These are phyloP conservation scores for Pichia sp. DNA, from an alignment of 1,139 yeast species.

Conservation along the genomic window DNA sequence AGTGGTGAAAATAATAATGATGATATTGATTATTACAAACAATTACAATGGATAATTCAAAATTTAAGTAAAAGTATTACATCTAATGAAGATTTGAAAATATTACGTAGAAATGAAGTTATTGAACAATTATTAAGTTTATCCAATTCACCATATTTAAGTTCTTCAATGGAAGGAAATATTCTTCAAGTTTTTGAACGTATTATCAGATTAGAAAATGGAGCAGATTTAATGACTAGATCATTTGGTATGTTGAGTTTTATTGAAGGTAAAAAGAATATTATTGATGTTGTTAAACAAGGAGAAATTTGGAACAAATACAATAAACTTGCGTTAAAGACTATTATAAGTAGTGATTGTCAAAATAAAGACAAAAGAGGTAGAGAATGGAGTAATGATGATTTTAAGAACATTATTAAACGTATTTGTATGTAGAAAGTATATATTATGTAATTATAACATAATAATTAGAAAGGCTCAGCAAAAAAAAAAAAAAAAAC, in stretches of 20 bases:
- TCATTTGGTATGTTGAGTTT: constrained; percentile 53
- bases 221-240: constrained; percentile 55
- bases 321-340: constrained; percentile 42
- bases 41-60: constrained; percentile 61
- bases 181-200: constrained; percentile 41
- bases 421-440: constrained; percentile 11
- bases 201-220: constrained; percentile 51
- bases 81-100: constrained; percentile 43
- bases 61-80: constrained; percentile 42
- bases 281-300: constrained; percentile 18
- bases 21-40: constrained; percentile 48
- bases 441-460: too few relatives aligned
- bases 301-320: constrained; percentile 32
- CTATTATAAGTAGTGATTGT: constrained; percentile 36
- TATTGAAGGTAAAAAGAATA: constrained; percentile 38
- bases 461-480: too few relatives aligned
- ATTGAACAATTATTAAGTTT: constrained; percentile 65
- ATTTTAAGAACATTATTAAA: constrained; percentile 39
- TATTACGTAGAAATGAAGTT: constrained; percentile 46
- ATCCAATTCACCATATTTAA: constrained; percentile 43
- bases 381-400: constrained; percentile 54
- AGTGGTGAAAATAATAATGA: constrained; percentile 20
- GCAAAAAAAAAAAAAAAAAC: too few relatives aligned
- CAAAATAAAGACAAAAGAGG: constrained; percentile 48
- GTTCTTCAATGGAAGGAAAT: constrained; percentile 34